Conservation (phyloP, 805 yeast species). For the Starmerella bacillaris region DNA sequence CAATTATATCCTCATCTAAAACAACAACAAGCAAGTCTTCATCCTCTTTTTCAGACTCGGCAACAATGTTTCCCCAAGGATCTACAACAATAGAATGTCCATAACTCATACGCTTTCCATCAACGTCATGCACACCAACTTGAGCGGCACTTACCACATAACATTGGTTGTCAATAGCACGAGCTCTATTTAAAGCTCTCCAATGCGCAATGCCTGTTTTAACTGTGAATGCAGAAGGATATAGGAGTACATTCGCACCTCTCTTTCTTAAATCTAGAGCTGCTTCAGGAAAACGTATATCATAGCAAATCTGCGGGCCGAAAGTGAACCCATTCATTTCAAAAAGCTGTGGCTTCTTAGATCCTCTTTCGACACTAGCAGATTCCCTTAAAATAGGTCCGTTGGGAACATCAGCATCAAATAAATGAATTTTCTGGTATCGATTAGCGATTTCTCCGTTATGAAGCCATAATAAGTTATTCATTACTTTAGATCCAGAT, state of each 20-base stretch:
- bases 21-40: constrained; percentile 65
- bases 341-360: constrained; percentile 46
- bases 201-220: constrained; percentile 87
- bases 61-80: constrained; percentile 75
- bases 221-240: constrained; percentile 84
- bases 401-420: constrained; percentile 64
- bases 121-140: constrained; percentile 53
- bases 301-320: constrained; percentile 60
- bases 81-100: constrained; percentile 79
- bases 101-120: constrained; percentile 55
- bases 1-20: constrained; percentile 41
- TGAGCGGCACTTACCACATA: constrained; percentile 84
- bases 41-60: constrained; percentile 63
- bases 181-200: constrained; percentile 56
- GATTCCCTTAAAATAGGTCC: constrained; percentile 73
- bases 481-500: constrained; percentile 35
- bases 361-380: constrained; percentile 68
- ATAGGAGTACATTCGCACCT: constrained; percentile 66
- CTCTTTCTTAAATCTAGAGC: constrained; percentile 41
- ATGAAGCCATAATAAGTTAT: constrained; percentile 56
- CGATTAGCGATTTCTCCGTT: constrained; percentile 46
- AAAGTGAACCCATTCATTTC: constrained; percentile 68
- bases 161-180: constrained; percentile 79
- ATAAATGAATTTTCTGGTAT: constrained; percentile 75
- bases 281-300: constrained; percentile 64